Evolutionary conservation across 805 yeast genomes (phyloP), one percentile per base, ranked within the genome.

Genomic region (Myxozyma mucilagina): DNA sequence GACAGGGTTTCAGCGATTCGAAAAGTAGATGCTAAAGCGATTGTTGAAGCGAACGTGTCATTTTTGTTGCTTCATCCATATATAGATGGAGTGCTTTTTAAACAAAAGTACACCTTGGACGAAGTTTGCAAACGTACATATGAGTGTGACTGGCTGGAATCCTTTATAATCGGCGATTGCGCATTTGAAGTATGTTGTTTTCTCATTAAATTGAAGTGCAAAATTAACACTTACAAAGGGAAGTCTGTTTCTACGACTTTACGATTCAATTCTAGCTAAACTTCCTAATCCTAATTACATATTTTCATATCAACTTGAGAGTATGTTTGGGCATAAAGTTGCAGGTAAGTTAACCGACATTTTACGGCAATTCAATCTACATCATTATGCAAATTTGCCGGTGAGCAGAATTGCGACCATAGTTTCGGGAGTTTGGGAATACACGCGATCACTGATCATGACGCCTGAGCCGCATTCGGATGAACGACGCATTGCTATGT

Each of bases 141-240:
- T 24, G 41, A 51, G 34, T 55, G 60, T 14, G 44, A 11, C 2
- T 60, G 63, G 63, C 41, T 60, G 10, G 57, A 53, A n/a, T 56
- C 58, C 20, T 8, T 60, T 11, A 18, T 60, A 41, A 42, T 49
- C 3, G 63, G 63, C n/a, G 63, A 60, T 32, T 60, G 63, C 36
- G 56, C 35, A 14, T 56, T 49, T 42, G 59, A 56, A 49, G 56
- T 43, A 8, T 20, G 49, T 44, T 32, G 14, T 10, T n/a, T 3
- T 51, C 39, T 6, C n/a, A 11, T 14, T 41, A 4, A 36, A 18
- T 7, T 31, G 10, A 20, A 16, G 2, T 38, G 29, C 24, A 51
- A 51, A 14, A 13, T 14, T 11, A 9, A 10, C 7, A 29, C 16
- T 9, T 9, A 31, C 14, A 18, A 11, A 53, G 53, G 59, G 59